Evolutionary conservation across 2,329 filamentous ascomycete genomes (phyloP), one percentile per base, ranked within the genome.

Genomic region (Aspergillus sp.): DNA sequence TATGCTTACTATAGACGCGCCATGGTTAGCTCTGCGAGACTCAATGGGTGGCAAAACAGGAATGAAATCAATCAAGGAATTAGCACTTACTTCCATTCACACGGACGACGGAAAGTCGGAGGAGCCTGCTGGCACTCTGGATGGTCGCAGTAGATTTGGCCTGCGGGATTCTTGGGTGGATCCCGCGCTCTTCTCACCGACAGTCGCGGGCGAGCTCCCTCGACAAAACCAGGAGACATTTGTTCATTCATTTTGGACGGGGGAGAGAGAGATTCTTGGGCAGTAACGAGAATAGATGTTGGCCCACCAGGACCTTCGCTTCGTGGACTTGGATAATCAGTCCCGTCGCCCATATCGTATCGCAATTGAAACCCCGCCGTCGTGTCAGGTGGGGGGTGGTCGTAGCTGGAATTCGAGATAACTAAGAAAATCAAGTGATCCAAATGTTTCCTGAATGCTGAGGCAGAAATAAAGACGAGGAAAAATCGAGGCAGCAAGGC

Each of bases 81-180:
- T n/a, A 28, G 44, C 28, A 78, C 87, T 79, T 73, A 93, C 89
- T 86, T 94, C 88, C 88, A 96, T 71, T 95, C 90, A 70, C 90
- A 95, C 54, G 88, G 91, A 51, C 90, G 81, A 43, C 80, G 77
- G 61, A 95, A 97, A 9, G 77, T 78, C 36, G 75, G 78, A 5
- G 75, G 58, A 5, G 83, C 75, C 41, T 85, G 80, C 9, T 72
- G 76, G 58, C 90, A 96, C 44, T 85, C 82, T 0, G 76, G 68
- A 53, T 82, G 80, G 11, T 80, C 81, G 66, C 91, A 96, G 44
- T 83, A 77, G 57, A 84, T 93, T 59, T 88, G 84, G n/a, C 86
- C 86, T 26, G 87, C 77, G 1, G 72, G 62, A 53, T 89, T 89
- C 66, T 73, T 74, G 37, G 77, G 77, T 8, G 79, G 78, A 56